Percentiles rank a stretch among this genome's conserved stretches.
These are phyloP conservation scores for Yamadazyma ubonensis DNA, from an alignment of 805 yeast genomes.

Conservation along the genomic window DNA sequence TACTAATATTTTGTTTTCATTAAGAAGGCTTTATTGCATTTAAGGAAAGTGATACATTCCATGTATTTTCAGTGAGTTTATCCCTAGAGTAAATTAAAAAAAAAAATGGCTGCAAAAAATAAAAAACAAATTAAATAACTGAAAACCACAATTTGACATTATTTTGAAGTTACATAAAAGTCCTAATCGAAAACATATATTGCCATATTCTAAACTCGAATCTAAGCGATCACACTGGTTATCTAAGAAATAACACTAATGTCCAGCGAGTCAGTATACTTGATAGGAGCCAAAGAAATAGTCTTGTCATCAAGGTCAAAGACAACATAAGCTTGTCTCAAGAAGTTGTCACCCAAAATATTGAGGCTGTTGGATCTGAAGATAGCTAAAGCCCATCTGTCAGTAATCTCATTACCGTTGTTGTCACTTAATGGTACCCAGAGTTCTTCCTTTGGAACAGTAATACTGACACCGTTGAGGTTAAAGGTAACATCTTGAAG, in stretches of 20 bases:
- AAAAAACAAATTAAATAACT: too few relatives aligned
- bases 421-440: neutral
- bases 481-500: conserved; percentile 6
- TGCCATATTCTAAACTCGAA: neutral
- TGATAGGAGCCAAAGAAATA: conserved; percentile 48
- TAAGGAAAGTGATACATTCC: too few relatives aligned
- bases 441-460: conserved; percentile 2
- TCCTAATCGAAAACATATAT: too few relatives aligned
- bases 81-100: too few relatives aligned
- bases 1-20: too few relatives aligned
- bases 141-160: too few relatives aligned
- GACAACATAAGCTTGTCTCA: conserved; percentile 62
- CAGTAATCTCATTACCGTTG: neutral
- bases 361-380: neutral
- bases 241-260: conserved; percentile 20
- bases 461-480: conserved; percentile 12
- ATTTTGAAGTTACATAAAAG: too few relatives aligned
- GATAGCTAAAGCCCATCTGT: neutral
- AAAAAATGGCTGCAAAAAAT: too few relatives aligned
- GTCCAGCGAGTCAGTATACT: conserved; percentile 28
- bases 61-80: too few relatives aligned
- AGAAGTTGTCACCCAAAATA: conserved; percentile 60
- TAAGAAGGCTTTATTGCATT: too few relatives aligned
- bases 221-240: neutral
- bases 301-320: conserved; percentile 57